Evolutionary conservation across 805 yeast genomes (phyloP), one percentile per base, ranked within the genome.

Genomic region (Maudiozyma bulderi): DNA sequence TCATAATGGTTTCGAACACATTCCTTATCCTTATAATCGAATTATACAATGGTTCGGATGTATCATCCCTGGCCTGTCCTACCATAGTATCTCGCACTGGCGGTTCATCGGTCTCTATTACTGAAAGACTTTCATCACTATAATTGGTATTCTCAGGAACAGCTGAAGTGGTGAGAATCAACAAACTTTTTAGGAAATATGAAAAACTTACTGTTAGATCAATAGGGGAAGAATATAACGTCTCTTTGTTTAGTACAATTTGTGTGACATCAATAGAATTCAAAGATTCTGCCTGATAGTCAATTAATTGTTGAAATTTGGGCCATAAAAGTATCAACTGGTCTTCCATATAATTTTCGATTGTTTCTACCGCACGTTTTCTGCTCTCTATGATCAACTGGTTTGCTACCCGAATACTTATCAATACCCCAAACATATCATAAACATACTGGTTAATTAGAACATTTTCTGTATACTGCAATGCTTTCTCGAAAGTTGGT

Each of bases 301-400:
- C 96, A 40, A 90, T 75, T 34, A 87, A 71, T 43, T 73, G 74
- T 58, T 89, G 90, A 59, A 90, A 85, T 50, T 77, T 80, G 0
- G 97, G 96, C 98, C 98, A 93, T 43, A 91, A 68, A 3, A 76
- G 64, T 46, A 87, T 76, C 52, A 82, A 65, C 53, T 84, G 80
- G 13, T 78, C 71, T 56, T 84, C 81, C 54, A 84, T 72, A 62
- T 84, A 86, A 51, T 80, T 85, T 53, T 82, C 87, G 32, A 64
- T 47, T 7, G 80, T 80, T 0, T 95, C 90, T 2, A 84, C 79
- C 49, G 76, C 77, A 50, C 86, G 74, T 52, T 78, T 82, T 59
- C 85, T 90, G 28, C 85, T 68, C 53, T 80, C 82, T 48, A 76
- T 75, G 52, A 79, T 84, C 48, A 86, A 65, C 4, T 75, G 73